Base-by-base conservation (phyloP, 768 basidiomycete genomes). In the Amanita inopinata region DNA sequence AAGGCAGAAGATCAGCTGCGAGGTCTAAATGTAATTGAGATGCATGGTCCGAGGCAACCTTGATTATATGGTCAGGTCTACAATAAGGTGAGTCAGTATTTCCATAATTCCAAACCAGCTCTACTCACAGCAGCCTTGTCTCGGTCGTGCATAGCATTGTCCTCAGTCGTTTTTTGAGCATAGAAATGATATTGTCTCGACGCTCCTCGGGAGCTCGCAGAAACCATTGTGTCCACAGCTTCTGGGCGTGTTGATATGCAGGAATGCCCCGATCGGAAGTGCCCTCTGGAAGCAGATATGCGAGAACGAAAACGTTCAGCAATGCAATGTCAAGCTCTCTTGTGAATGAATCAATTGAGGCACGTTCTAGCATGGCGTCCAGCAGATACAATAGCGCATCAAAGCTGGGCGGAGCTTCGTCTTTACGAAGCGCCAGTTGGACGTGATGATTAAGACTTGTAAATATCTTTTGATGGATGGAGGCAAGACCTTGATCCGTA, bases 1-100 rank as follows among this genome's bases (percentile, higher is more conserved):
- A 58, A 0, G 78, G 81, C 49, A 83, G 69, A 28, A 83, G 60
- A 25, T 78, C 77, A 7, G 46, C 40, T 3, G 77, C 50, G 12
- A 73, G 50, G 6, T 73, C 56, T 9, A 72, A 40, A 3, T 55
- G 47, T 17, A 72, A 49, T 3, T 65, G 66, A 17, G 61, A 60
- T 15, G 62, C 58, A 4, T 60, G 56, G 11, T 58, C 53, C 2
- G 59, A 47, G 4, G 73, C 44, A 27, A 69, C 53, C 17, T 48
- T 51, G 5, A 76, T 56, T 9, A 78, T 59, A 45, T 74, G 59
- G 40, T 70, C 69, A 5, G 74, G 71, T 24, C 76, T 77, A 41
- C 15, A 28, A 18, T 11, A 34, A 38, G 17, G 32, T 46, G 31
- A 43, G 33, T n/a, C 47, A n/a, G 51, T 24, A 36, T 15, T 34